Evolutionary conservation across 352 stramenopile species (phyloP).

Genomic region (Globisporangium yorkense): DNA sequence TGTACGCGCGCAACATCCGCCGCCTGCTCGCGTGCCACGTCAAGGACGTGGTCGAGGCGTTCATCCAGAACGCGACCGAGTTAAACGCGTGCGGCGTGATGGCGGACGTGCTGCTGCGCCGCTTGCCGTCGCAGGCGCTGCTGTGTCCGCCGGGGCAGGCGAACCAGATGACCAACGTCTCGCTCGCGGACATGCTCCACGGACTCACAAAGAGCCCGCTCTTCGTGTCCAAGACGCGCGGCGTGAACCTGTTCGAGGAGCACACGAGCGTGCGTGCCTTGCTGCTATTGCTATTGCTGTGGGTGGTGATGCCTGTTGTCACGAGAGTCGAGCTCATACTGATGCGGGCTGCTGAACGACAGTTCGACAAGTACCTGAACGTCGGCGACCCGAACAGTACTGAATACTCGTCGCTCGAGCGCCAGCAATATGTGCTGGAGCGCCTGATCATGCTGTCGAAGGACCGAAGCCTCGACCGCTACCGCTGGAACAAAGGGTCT

Average conservation of each 20-base stretch:
- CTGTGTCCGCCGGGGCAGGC: slow-evolving; percentile 66
- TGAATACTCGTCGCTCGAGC: slow-evolving; percentile 70
- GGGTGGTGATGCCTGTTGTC: not conserved
- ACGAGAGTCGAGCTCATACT: not conserved
- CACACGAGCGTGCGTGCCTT: slow-evolving; percentile 54
- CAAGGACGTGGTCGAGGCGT: slow-evolving; percentile 79
- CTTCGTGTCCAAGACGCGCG: slow-evolving; percentile 70
- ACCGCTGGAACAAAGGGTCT: slow-evolving; percentile 77
- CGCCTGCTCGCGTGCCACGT: slow-evolving; percentile 77
- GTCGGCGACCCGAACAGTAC: slow-evolving; percentile 65
- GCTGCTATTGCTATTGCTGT: not conserved
- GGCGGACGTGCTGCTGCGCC: slow-evolving; percentile 69
- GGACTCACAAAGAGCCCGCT: slow-evolving; percentile 53
- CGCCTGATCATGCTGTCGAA: slow-evolving; percentile 84
- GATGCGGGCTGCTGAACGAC: slow-evolving; percentile 4
- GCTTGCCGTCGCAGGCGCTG: slow-evolving; percentile 63
- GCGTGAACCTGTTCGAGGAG: slow-evolving; percentile 77
- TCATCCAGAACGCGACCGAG: slow-evolving; percentile 74
- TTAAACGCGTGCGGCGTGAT: slow-evolving; percentile 77
- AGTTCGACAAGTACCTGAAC: slow-evolving; percentile 87
- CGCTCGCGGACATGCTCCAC: slow-evolving; percentile 70
- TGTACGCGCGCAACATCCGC: slow-evolving; percentile 82
- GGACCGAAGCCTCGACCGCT: slow-evolving; percentile 78
- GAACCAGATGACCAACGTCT: slow-evolving; percentile 80
- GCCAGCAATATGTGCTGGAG: slow-evolving; percentile 81